A percentile compares a stretch with the other conserved stretches of the same genome.
These are phyloP conservation scores for Brassica juncea DNA, from an alignment of 345 rosid genomes.

Conservation along the genomic window DNA sequence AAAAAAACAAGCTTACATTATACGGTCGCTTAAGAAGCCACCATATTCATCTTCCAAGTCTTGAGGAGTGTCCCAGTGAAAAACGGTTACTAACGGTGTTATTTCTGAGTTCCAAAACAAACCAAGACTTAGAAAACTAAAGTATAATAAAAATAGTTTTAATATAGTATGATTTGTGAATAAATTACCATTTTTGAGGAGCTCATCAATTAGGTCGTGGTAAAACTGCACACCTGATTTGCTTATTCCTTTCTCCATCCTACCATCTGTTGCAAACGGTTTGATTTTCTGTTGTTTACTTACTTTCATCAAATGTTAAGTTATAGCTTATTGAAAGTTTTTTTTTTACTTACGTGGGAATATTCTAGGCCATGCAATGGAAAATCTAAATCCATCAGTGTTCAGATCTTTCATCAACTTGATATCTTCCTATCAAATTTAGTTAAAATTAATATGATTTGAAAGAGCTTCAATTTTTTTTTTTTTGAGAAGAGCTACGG, in stretches of 20 bases:
- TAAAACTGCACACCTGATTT: slow-evolving; percentile 46
- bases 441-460: not conserved
- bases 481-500: not conserved
- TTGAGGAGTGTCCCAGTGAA: slow-evolving; percentile 48
- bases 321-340: not conserved
- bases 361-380: slow-evolving; percentile 61
- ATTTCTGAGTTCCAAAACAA: slow-evolving; percentile 18
- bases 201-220: slow-evolving; percentile 53
- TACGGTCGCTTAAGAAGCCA: slow-evolving; percentile 43
- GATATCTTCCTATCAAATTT: slow-evolving; percentile 51
- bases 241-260: slow-evolving; percentile 48
- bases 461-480: not conserved
- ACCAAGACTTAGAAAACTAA: not conserved
- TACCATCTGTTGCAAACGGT: slow-evolving; percentile 35
- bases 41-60: slow-evolving; percentile 46
- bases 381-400: slow-evolving; percentile 56
- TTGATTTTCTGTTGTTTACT: not conserved
- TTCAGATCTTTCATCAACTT: slow-evolving; percentile 52
- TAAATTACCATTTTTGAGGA: slow-evolving; percentile 39
- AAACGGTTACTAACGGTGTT: slow-evolving; percentile 42
- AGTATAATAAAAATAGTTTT: not conserved
- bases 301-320: not conserved
- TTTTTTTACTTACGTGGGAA: slow-evolving; percentile 46
- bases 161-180: not conserved
- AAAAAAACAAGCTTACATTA: slow-evolving; percentile 26